Percentiles rank a stretch among this genome's conserved stretches.
phyloP scores from a whole-genome alignment of 257 asterid genomes.

The Linaria vulgaris region DNA sequence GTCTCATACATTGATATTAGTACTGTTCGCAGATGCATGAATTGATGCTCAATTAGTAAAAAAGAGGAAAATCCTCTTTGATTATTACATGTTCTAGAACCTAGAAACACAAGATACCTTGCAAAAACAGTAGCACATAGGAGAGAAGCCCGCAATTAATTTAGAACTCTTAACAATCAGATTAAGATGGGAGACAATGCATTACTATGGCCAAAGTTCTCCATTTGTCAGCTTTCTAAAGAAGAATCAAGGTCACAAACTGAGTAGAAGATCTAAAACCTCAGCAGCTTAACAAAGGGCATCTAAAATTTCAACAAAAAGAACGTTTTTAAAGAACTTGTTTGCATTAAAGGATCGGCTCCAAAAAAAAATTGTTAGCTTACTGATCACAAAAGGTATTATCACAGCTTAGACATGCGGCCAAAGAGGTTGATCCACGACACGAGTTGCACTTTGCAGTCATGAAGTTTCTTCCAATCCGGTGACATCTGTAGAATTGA shows the following conservation, averaged over 20 bases:
- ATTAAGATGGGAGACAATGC: slow-evolving; percentile 2
- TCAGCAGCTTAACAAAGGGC: neutral
- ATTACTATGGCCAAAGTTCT: neutral
- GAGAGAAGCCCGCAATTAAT: slow-evolving; percentile 1
- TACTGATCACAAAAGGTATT: slow-evolving; percentile 81
- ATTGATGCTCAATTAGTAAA: neutral
- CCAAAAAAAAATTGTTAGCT: slow-evolving; percentile 6
- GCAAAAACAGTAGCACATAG: slow-evolving; percentile 10
- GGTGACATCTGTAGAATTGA: slow-evolving; percentile 57
- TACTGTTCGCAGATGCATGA: neutral
- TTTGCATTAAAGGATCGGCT: neutral
- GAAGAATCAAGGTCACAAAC: neutral
- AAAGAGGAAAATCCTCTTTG: neutral
- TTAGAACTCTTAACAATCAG: slow-evolving; percentile 3
- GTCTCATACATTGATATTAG: neutral
- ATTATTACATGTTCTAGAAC: neutral
- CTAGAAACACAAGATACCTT: neutral
- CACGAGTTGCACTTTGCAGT: slow-evolving; percentile 71
- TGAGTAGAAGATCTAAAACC: neutral
- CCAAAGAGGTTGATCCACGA: slow-evolving; percentile 55
- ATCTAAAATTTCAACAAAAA: neutral
- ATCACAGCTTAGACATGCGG: slow-evolving; percentile 68
- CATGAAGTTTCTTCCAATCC: slow-evolving; percentile 52
- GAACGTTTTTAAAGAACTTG: too few species aligned
- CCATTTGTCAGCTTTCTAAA: neutral